phyloP scores from a whole-genome alignment of 208 protist genomes.

The Vickermania ingenoplastis region DNA sequence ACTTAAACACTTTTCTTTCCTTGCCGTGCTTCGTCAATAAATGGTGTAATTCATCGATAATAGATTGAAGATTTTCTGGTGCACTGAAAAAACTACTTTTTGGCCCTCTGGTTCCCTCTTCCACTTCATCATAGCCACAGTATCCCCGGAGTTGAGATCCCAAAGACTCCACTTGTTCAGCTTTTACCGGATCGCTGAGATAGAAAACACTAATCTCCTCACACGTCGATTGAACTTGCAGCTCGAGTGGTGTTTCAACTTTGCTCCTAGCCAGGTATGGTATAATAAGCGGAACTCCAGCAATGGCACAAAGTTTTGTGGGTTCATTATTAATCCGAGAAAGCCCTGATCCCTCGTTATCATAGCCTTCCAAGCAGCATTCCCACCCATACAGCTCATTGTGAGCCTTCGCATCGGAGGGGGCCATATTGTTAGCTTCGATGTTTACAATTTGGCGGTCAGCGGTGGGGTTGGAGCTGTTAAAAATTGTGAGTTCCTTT shows the following conservation, averaged over 20 bases:
- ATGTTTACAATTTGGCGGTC: constrained; percentile 78
- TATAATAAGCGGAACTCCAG: constrained; percentile 67
- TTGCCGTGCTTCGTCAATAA: constrained; percentile 30
- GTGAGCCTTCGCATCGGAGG: constrained; percentile 67
- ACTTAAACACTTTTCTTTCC: no score
- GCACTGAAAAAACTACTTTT: no score
- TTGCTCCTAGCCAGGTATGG: constrained; percentile 54
- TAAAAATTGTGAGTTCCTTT: constrained; percentile 78
- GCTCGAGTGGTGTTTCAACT: constrained; percentile 33
- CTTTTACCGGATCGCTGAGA: constrained; percentile 14
- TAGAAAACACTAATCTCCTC: constrained; percentile 59
- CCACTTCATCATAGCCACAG: constrained; percentile 30
- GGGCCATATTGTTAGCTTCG: constrained; percentile 83
- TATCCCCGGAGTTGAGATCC: constrained; percentile 32
- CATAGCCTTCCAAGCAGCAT: constrained; percentile 11
- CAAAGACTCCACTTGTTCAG: constrained; percentile 20
- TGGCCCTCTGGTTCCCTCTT: constrained; percentile 6
- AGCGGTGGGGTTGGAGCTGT: constrained; percentile 55
- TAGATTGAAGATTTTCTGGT: no score
- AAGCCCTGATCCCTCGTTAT: constrained; percentile 7
- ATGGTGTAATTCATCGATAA: no score
- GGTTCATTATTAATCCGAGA: constrained; percentile 3
- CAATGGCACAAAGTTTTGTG: constrained; percentile 35
- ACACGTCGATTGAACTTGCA: constrained; percentile 46
- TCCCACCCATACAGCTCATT: constrained; percentile 80